Conservation (phyloP, 306 rosid genomes). For the Quercus rubra region DNA sequence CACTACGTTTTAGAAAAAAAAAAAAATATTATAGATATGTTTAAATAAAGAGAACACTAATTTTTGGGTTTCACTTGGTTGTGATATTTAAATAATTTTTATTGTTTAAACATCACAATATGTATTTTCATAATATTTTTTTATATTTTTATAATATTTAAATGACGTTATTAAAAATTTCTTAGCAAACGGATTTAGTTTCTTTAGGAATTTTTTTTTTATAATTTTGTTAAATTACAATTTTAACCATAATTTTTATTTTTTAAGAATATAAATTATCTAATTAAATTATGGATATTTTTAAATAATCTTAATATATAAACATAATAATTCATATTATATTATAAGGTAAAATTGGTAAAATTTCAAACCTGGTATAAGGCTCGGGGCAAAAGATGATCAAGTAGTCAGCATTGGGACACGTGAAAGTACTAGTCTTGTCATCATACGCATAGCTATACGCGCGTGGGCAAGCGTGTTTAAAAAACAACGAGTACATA, state of each 20-base stretch:
- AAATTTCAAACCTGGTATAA: constrained; percentile 58
- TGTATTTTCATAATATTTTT: too few relatives aligned
- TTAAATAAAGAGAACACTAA: too few relatives aligned
- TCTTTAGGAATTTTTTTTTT: rapidly evolving
- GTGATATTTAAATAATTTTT: too few relatives aligned
- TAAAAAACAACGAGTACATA: constrained; percentile 52
- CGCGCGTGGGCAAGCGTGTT: constrained; percentile 89
- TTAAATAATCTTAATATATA: too few relatives aligned
- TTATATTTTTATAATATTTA: rapidly evolving
- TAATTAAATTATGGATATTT: too few relatives aligned
- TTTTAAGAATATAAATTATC: too few relatives aligned
- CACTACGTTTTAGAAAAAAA: rapidly evolving
- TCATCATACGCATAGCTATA: constrained; percentile 98
- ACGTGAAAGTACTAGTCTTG: constrained; percentile 84
- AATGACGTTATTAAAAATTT: rapidly evolving
- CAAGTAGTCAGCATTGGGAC: constrained; percentile 73
- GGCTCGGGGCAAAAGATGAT: constrained; percentile 86
- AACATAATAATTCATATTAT: not conserved
- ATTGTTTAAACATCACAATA: rapidly evolving
- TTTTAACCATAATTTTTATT: too few relatives aligned
- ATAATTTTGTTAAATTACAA: too few relatives aligned
- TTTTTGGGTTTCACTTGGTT: too few relatives aligned
- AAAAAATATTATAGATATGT: rapidly evolving
- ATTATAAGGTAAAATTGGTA: not conserved
- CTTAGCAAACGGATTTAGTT: rapidly evolving